Evolutionary conservation across 2,329 filamentous ascomycete genomes (phyloP), one percentile per base, ranked within the genome.

Genomic region (Xylogone sp.): DNA sequence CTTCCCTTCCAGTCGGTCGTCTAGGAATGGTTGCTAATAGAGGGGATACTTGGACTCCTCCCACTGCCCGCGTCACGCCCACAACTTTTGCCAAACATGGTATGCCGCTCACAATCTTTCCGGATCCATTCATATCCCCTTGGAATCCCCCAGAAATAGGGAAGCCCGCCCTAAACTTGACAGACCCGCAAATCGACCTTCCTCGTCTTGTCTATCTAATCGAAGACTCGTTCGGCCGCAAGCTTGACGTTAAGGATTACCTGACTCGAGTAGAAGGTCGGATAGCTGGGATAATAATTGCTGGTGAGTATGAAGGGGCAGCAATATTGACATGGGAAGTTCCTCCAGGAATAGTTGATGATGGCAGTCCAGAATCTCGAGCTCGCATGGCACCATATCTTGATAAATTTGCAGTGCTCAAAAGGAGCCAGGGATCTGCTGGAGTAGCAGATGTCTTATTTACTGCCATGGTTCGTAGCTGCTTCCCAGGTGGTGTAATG

Each of bases 381-480:
- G 77, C 77, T 1, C 80, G 88, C 9, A 80, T 90, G 59, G 88
- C 99, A 0, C 94, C 94, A 0, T 99, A 99, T 66, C 78, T 99
- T 24, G 94, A 99, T 70, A 99, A 99, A 68, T 97, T 99, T 65
- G 94, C 94, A 1, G 94, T 99, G 1, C 76, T 96, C 16, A 93
- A 88, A 59, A 86, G 84, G 54, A 88, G 86, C 12, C 94, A 99
- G 68, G 94, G 94, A 0, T 89, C 88, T 0, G 90, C 90, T 1
- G 93, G 94, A 2, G 92, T 97, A 2, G 93, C 94, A 1, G 94
- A 99, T 65, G 87, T 97, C 39, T 88, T 99, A 7, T 99, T 97
- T 72, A 96, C 95, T 56, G 87, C 91, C 29, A 96, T 99, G 88
- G 90, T 96, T 4, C 81, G 88, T 22, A 84, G 86, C 19, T 96